phyloP scores from a whole-genome alignment of 805 yeast species.

The Blastobotrys mokoenaii region DNA sequence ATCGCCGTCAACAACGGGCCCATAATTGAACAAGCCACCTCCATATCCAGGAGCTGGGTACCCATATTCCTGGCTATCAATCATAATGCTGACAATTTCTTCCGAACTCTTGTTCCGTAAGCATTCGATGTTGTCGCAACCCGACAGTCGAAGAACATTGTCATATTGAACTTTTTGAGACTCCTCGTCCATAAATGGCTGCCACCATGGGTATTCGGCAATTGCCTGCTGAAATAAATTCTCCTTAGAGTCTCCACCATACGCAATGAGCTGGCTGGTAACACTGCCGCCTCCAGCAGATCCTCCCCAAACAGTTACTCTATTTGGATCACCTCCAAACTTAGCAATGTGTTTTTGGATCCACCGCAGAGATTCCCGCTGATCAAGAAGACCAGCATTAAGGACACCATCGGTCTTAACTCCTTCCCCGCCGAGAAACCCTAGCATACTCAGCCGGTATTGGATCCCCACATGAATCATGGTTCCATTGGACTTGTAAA shows the following conservation, averaged over 20 bases:
- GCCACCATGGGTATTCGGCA: conserved; percentile 12
- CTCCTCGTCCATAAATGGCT: conserved; percentile 7
- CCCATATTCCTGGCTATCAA: background rate
- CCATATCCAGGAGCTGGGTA: conserved; percentile 8
- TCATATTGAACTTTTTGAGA: conserved; percentile 9
- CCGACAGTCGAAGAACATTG: conserved; percentile 5
- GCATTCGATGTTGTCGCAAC: conserved; percentile 10
- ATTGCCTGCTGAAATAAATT: conserved; percentile 12
- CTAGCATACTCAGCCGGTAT: conserved; percentile 31
- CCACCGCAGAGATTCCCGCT: conserved; percentile 32
- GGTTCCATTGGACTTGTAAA: conserved; percentile 11
- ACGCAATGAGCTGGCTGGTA: conserved; percentile 11
- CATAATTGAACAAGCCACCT: conserved; percentile 9
- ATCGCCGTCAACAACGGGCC: conserved; percentile 13
- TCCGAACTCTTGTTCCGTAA: conserved; percentile 6
- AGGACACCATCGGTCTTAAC: conserved; percentile 20
- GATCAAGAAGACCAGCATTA: conserved; percentile 33
- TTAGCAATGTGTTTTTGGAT: conserved; percentile 26
- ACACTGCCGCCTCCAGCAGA: conserved; percentile 29
- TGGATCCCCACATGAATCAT: conserved; percentile 26
- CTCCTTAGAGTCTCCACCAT: conserved; percentile 8
- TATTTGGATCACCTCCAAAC: conserved; percentile 33
- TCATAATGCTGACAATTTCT: background rate
- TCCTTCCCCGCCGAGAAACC: conserved; percentile 27
- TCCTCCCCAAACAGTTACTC: conserved; percentile 32